Evolutionary conservation across 2,329 filamentous ascomycete species (phyloP).

Genomic region (Ramichloridium luteum): DNA sequence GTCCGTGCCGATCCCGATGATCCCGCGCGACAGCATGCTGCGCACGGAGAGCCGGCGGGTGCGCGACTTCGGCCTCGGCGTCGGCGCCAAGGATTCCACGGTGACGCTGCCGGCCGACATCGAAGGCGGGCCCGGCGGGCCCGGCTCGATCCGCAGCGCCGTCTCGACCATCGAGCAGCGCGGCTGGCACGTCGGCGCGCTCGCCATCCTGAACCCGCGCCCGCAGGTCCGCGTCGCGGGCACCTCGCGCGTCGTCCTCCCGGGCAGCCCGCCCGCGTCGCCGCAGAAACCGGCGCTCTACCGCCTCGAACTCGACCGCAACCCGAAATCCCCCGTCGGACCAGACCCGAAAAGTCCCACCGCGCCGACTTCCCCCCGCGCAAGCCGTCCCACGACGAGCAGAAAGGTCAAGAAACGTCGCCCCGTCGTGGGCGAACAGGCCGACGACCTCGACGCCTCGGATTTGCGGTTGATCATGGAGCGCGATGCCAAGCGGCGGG

Average conservation of each 20-base stretch:
- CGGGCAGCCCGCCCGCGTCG: slow-evolving; percentile 15
- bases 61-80: slow-evolving; percentile 47
- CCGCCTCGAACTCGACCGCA: slow-evolving; percentile 12
- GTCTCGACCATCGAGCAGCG: slow-evolving; percentile 65
- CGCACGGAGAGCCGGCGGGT: slow-evolving; percentile 55
- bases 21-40: slow-evolving; percentile 34
- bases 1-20: slow-evolving; percentile 48
- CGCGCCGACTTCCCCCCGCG: neutral
- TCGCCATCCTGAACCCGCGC: slow-evolving; percentile 65
- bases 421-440: slow-evolving; percentile 55
- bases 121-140: too few species aligned
- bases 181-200: slow-evolving; percentile 66
- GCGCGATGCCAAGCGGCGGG: slow-evolving; percentile 66
- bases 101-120: slow-evolving; percentile 60
- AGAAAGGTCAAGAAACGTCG: slow-evolving; percentile 28
- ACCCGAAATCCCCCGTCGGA: too few species aligned
- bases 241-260: slow-evolving; percentile 46
- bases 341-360: too few species aligned
- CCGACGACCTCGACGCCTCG: slow-evolving; percentile 72
- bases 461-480: slow-evolving; percentile 84
- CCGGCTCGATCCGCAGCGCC: slow-evolving; percentile 65
- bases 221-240: slow-evolving; percentile 69
- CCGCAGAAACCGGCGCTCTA: slow-evolving; percentile 11
- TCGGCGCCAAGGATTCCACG: slow-evolving; percentile 46
- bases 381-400: slow-evolving; percentile 1